Conservation (phyloP, 2,329 filamentous ascomycete species). For the Botrytis paeoniae region DNA sequence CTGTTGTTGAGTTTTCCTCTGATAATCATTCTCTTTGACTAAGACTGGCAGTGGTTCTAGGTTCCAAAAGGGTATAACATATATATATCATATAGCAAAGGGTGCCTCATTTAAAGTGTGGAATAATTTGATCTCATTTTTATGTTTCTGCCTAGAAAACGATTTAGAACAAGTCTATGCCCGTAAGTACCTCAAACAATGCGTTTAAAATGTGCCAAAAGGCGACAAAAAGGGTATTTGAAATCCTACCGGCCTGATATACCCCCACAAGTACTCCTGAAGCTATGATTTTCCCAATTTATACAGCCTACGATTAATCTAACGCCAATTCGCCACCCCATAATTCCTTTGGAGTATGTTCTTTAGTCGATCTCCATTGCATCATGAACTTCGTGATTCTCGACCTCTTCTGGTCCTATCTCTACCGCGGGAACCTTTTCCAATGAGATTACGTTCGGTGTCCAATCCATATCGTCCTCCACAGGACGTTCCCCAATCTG, state of each 20-base stretch:
- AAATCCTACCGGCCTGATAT: neutral
- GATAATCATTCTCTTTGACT: neutral
- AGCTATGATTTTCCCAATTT: neutral
- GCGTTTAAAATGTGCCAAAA: neutral
- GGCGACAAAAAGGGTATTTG: conserved; percentile 14
- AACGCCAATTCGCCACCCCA: neutral
- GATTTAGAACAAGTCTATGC: neutral
- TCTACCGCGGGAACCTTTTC: conserved; percentile 26
- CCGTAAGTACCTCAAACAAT: neutral
- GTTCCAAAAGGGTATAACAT: neutral
- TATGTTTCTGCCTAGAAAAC: neutral
- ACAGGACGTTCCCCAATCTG: conserved; percentile 35
- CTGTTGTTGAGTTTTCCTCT: neutral
- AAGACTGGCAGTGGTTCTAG: neutral
- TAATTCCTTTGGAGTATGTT: neutral
- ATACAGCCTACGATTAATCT: conserved; percentile 1
- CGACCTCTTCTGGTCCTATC: conserved; percentile 7
- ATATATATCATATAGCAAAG: neutral
- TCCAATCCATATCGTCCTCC: conserved; percentile 39
- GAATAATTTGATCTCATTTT: neutral
- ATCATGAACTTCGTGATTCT: conserved; percentile 24
- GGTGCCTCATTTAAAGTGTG: neutral
- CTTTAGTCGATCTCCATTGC: conserved; percentile 33
- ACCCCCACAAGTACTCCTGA: neutral
- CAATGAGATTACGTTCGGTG: conserved; percentile 34